Conservation (phyloP, 2,329 filamentous ascomycete species). For the Fonsecaea pedrosoi region DNA sequence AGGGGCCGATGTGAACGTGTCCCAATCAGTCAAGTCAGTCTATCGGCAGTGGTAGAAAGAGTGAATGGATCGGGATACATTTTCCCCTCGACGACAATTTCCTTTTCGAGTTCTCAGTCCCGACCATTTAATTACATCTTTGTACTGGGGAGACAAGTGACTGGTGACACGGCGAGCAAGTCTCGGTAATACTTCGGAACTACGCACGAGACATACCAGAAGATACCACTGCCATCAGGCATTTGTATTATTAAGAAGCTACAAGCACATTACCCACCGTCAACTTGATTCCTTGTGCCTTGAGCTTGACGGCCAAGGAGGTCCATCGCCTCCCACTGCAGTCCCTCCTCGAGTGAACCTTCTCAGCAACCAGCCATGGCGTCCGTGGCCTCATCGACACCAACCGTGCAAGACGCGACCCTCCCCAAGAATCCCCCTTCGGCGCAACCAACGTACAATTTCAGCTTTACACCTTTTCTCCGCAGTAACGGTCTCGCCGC, state of each 20-base stretch:
- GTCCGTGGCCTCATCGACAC: slow-evolving; percentile 24
- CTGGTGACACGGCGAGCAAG: too few species aligned
- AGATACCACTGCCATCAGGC: slow-evolving; percentile 5
- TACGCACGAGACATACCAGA: slow-evolving; percentile 12
- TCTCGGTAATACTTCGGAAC: slow-evolving; percentile 11
- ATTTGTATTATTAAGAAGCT: slow-evolving; percentile 3
- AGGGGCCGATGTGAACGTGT: slow-evolving; percentile 11
- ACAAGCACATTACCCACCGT: background rate
- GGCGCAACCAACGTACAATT: slow-evolving; percentile 64
- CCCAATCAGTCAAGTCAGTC: background rate
- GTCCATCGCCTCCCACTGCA: background rate
- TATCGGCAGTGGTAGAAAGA: background rate
- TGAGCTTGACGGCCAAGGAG: background rate
- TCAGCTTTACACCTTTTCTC: slow-evolving; percentile 86
- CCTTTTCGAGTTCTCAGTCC: slow-evolving; percentile 1
- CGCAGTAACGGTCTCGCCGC: slow-evolving; percentile 83
- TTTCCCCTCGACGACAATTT: slow-evolving; percentile 21
- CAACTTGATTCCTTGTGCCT: background rate
- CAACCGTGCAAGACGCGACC: slow-evolving; percentile 5
- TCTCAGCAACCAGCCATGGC: slow-evolving; percentile 25
- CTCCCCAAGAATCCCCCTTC: slow-evolving; percentile 39
- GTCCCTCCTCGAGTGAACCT: background rate
- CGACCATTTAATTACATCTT: background rate
- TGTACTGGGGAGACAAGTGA: too few species aligned
- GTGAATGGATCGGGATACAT: slow-evolving; percentile 18